Percentiles rank a stretch among this genome's conserved stretches.
phyloP scores from a whole-genome alignment of 2,329 filamentous ascomycete species.

The Xylaria sp. region DNA sequence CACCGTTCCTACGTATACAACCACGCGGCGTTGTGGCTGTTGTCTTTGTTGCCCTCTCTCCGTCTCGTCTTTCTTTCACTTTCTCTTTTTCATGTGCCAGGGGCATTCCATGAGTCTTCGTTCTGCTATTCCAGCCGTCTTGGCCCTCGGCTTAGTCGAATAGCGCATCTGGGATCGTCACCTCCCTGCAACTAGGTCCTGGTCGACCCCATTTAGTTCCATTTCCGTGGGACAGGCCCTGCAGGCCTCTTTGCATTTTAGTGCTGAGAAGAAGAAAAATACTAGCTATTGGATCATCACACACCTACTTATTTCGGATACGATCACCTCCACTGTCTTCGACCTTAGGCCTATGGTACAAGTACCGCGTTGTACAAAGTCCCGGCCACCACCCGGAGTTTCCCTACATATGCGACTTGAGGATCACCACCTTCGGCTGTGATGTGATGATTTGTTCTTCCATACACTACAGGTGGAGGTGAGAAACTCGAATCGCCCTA shows the following conservation, averaged over 20 bases:
- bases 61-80: no score
- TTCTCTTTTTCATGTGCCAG: no score
- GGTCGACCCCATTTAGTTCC: constrained; percentile 18
- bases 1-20: constrained; percentile 2
- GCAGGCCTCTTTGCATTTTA: constrained; percentile 14
- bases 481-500: constrained; percentile 8
- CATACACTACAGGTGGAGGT: constrained; percentile 23
- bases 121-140: constrained; percentile 15
- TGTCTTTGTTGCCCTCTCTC: constrained; percentile 6
- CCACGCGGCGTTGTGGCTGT: constrained; percentile 5
- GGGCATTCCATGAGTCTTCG: neutral
- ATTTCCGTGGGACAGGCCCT: constrained; percentile 15
- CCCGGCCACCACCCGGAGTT: constrained; percentile 27
- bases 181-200: constrained; percentile 21
- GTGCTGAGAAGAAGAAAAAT: constrained; percentile 26
- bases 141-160: constrained; percentile 22
- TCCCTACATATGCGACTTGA: constrained; percentile 25
- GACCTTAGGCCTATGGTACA: constrained; percentile 29
- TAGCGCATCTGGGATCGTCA: constrained; percentile 19
- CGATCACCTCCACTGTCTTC: constrained; percentile 30
- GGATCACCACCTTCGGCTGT: constrained; percentile 26
- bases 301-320: constrained; percentile 33
- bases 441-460: constrained; percentile 14
- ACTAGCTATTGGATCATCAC: constrained; percentile 27
- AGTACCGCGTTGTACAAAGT: constrained; percentile 29